Base-by-base conservation (phyloP, 306 rosid genomes). In the Vicia villosa region DNA sequence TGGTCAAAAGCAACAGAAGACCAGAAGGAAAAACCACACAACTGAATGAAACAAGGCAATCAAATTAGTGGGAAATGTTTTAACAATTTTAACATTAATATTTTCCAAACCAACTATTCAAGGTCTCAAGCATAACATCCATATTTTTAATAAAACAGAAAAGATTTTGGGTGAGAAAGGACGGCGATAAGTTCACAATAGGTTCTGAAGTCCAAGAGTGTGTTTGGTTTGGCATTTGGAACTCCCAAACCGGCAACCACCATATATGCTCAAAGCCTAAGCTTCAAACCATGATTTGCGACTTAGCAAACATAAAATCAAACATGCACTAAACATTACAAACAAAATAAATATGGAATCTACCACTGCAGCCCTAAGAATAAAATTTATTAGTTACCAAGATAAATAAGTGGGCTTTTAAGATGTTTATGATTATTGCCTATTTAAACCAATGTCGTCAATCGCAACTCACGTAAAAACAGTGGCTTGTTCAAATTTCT, bases 61-160 rank as follows among this genome's bases (percentile, higher is more conserved):
- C 30, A 38, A 56, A 37, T 26, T 40, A 28, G 15, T 30, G 28
- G 52, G 12, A 4, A 21, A 4, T 32, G 2, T 12, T 12, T 45
- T 14, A 43, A 45, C 54, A 59, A 11, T 32, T 62, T 70, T 55
- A 43, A 71, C 38, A 34, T 32, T 19, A 17, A 5, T 43, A n/a
- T 56, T 71, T 65, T 73, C 55, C 57, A 57, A 57, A 47, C 74
- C 63, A 64, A 46, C 28, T 13, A 49, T 65, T 61, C 66, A 17
- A 61, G 30, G 66, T 36, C 8, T 72, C 30, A 4, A 47, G 47
- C 45, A 57, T 49, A 49, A 14, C 50, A 72, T 57, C 40, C 64
- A 12, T 26, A 55, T 22, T 58, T 58, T 65, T 58, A 56, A 46
- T 63, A 54, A 64, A 77, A 17, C 49, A 17, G 10, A 45, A 45